A percentile compares a stretch with the other conserved stretches of the same genome.
Conservation (phyloP, 495 filamentous ascomycete genomes). For the Lasiosphaeris hirsuta region DNA sequence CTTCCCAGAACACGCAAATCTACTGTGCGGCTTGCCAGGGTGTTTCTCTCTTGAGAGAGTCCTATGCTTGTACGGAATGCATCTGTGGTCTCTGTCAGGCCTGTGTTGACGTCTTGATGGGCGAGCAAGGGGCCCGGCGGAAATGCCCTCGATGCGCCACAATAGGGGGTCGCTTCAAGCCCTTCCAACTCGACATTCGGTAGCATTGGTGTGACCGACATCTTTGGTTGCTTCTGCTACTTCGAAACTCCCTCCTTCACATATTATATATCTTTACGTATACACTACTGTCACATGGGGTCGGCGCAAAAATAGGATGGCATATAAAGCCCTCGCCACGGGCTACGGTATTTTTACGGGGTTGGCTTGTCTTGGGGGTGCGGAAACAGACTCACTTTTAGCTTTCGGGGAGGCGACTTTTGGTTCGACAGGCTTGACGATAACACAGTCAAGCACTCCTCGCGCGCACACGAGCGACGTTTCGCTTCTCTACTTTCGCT, state of each 20-base stretch:
- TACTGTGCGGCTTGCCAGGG: slow-evolving; percentile 83
- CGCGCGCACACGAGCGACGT: neutral
- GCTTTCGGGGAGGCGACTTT: neutral
- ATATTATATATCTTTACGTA: neutral
- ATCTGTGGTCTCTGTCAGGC: slow-evolving; percentile 86
- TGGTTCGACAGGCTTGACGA: neutral
- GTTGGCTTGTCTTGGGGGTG: slow-evolving; percentile 6
- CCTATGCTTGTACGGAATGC: slow-evolving; percentile 90
- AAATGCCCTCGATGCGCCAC: slow-evolving; percentile 65
- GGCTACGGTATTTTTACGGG: neutral
- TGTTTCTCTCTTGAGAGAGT: slow-evolving; percentile 68
- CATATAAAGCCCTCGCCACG: slow-evolving; percentile 5
- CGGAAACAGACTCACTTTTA: slow-evolving; percentile 9
- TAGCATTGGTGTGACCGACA: slow-evolving; percentile 23
- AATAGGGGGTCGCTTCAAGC: slow-evolving; percentile 65
- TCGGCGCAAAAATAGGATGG: slow-evolving; percentile 9
- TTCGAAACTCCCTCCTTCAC: neutral
- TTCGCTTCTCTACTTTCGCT: slow-evolving; percentile 19
- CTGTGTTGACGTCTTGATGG: slow-evolving; percentile 76
- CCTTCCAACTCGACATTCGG: slow-evolving; percentile 62
- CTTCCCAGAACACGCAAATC: slow-evolving; percentile 68
- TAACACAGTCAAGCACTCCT: slow-evolving; percentile 11
- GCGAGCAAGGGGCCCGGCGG: slow-evolving; percentile 55
- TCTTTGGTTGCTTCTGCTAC: slow-evolving; percentile 1
- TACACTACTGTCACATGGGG: neutral